Base-by-base conservation (phyloP, 2,329 filamentous ascomycete species). In the Calcarisporium arbuscula region DNA sequence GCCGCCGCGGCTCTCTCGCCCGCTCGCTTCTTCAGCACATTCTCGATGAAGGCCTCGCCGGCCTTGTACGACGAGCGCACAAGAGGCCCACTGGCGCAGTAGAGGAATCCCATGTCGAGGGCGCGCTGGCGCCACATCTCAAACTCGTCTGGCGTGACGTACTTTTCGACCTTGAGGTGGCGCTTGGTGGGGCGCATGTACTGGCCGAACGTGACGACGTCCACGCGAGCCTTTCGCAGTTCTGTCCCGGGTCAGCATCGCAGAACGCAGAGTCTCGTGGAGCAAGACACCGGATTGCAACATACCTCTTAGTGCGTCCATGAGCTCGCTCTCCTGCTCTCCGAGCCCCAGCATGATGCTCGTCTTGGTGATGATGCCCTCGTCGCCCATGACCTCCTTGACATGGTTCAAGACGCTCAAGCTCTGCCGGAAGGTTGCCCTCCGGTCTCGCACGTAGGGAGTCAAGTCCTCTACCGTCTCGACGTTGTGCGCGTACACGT, bases 141-240 rank as follows among this genome's bases (percentile, higher is more conserved):
- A 55, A 98, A 98, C 43, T 82, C 80, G 42, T 84, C 85, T 1
- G 92, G 92, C 0, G 88, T 90, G 30, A 98, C 77, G 58, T 98
- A 98, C 59, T 90, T 87, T 53, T 94, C 84, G 20, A 98, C 92
- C 60, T 94, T 82, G 77, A 98, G 90, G 60, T 98, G 92, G 28
- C 90, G 78, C 71, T 96, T 98, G 5, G 92, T 98, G 2, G 92
- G 92, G 9, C 90, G 85, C 92, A 98, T 98, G 68, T 98, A 98
- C 68, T 98, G 92, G n/a, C 92, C 92, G 49, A 98, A 98, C 0
- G 92, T 98, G 38, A 98, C 88, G 10, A 98, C 87, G 49, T 98
- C 92, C 29, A 95, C 89, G 40, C 85, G 69, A 38, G 79, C 74
- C 45, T 80, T 80, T 38, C 92, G 77, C 10, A 98, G 73, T 57